Base-by-base conservation (phyloP, 2,329 filamentous ascomycete species). In the Didymella segeticola region DNA sequence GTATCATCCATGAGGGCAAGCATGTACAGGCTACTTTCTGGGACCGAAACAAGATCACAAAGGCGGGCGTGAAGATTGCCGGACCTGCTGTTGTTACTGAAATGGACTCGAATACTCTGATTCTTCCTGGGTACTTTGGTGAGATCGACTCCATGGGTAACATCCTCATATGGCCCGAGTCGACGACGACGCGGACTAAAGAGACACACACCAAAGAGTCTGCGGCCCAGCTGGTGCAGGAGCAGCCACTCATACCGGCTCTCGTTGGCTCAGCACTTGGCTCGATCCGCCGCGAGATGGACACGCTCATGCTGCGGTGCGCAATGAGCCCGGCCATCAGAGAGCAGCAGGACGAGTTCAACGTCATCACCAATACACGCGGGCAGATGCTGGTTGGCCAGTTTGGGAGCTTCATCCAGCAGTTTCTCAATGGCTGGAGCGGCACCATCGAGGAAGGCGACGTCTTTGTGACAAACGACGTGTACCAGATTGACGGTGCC, bases 371-470 rank as follows among this genome's bases (percentile, higher is more conserved):
- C 4, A 79, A 80, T 34, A 69, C 71, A 1, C 64, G 72, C 1
- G 80, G 80, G 4, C 75, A 81, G 56, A 82, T 82, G 79, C 72
- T 82, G 0, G 80, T 79, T 6, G 80, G 80, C 0, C 80, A 82
- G 42, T 81, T 82, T 29, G 79, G 79, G 3, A 80, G 77, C 55
- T 81, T 81, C 57, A 81, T 81, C 54, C 73, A 73, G 1, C 73
- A 79, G 34, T 81, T 82, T 47, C 61, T 82, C n/a, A 61, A 73
- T 1, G 67, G 72, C 2, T 82, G 78, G 79, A 71, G 73, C n/a
- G 79, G 77, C 1, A 75, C 76, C 0, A 74, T 82, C 37, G 76
- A 81, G 41, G 78, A 81, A 47, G 80, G 79, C 1, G 80, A 82
- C 45, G 64, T 82, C 1, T 82, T 82, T 50, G 74, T 82, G 30